Evolutionary conservation across 164 flowering plant species (phyloP), one percentile per base, ranked within the genome.

Genomic region (Warburgia ugandensis): DNA sequence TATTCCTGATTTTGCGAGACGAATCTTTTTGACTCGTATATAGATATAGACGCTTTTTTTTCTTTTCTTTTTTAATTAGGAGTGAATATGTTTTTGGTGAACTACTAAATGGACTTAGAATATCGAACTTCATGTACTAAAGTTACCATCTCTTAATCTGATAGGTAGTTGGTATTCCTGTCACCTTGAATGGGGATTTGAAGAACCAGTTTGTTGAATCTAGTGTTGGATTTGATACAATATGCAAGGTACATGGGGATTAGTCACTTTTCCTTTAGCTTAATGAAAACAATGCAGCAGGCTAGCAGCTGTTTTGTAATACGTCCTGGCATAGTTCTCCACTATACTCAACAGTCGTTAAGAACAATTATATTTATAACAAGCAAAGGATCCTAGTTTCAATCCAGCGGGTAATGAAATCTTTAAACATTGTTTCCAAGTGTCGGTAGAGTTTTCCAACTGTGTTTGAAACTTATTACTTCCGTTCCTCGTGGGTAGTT

Each of bases 161-260:
- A 32, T 73, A 90, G 97, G 97, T 90, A 59, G 89, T 90, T 54
- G 96, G 97, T 11, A 86, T 90, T 64, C 97, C 97, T 55, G 96
- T 86, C 54, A 90, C 92, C 30, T 57, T 90, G 68, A 79, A 87
- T 68, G 94, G 97, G 54, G 97, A 91, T 67, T 83, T 91, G 26
- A 84, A 70, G 75, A 91, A 91, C 66, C 96, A 91, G 30, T 91
- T 91, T 71, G 94, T 91, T 58, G 97, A 91, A 73, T 61, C 92
- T 31, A 73, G 81, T 73, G 96, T 87, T 70, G 97, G 96, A 30
- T 91, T 86, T 71, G 97, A 91, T 63, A 91, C 97, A 26, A 87
- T 91, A 28, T 91, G 92, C 43, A 87, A 87, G 94, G 97, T 90
- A 81, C 17, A n/a, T 13, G 12, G 37, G n/a, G 7, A 33, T 31